Conservation (phyloP, 192 early-diverging fungal species). For the Umbelopsis vinacea region DNA sequence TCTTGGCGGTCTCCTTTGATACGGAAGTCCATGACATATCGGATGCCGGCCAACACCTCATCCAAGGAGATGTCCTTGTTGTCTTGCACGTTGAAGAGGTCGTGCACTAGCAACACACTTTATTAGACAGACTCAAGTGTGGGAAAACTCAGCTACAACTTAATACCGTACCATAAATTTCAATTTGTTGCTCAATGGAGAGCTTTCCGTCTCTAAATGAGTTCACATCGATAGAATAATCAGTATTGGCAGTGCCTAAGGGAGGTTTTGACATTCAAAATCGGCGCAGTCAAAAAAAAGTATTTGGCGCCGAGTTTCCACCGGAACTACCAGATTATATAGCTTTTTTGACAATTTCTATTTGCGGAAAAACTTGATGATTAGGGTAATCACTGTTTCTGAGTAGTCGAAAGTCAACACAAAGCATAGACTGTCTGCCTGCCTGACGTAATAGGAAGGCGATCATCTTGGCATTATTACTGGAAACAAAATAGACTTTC, state of each 20-base stretch:
- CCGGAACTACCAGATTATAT: background rate
- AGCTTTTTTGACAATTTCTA: background rate
- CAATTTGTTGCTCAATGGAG: conserved; percentile 69
- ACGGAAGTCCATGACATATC: conserved; percentile 93
- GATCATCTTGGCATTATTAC: no score
- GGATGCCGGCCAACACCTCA: conserved; percentile 86
- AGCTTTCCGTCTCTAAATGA: conserved; percentile 61
- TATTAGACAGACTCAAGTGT: conserved; percentile 16
- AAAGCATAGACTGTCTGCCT: no score
- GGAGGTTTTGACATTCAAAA: conserved; percentile 37
- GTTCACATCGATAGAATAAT: conserved; percentile 36
- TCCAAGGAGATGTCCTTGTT: conserved; percentile 68
- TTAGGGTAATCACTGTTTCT: no score
- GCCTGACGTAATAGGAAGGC: no score
- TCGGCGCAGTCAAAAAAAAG: conserved; percentile 2
- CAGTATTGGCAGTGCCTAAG: conserved; percentile 19
- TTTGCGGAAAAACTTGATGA: background rate
- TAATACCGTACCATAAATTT: conserved; percentile 45
- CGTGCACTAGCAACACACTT: conserved; percentile 56
- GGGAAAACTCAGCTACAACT: background rate
- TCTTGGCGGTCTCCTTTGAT: conserved; percentile 86
- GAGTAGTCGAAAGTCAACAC: no score
- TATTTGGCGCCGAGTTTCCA: background rate
- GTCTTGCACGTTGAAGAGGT: conserved; percentile 78
- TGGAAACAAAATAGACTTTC: no score